Base-by-base conservation (phyloP, 2,329 filamentous ascomycete species). In the Achaetomium macrosporum region DNA sequence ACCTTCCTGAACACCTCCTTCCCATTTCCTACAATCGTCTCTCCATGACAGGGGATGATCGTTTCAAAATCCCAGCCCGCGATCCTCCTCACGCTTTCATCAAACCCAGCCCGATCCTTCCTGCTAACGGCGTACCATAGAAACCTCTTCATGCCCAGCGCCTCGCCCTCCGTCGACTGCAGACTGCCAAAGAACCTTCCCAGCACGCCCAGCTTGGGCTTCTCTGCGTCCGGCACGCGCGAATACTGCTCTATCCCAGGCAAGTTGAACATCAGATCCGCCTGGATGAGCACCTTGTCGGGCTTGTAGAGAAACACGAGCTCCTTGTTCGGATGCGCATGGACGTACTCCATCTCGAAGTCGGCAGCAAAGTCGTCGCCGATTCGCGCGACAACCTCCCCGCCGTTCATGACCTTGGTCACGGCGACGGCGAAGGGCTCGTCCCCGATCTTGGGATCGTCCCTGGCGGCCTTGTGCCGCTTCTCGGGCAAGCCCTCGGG, bases 11-110 rank as follows among this genome's bases (percentile, higher is more conserved):
- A 95, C 15, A 88, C 74, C 11, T 78, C 78, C 76, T 95, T 96
- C 10, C 80, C 90, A 57, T 75, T 69, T 2, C 73, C 75, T 68
- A 93, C 85, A 59, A 97, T 83, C 15, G 88, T 84, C 71, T 99
- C 93, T 9, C 93, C 93, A 70, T 99, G 93, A 68, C 92, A 97
- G 0, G 92, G 90, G 55, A 99, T 84, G 47, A 97, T 76, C 37
- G 84, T 84, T 59, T 85, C 81, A 66, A 96, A 96, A 54, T 92
- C 85, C 92, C 92, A 99, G 50, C 70, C 67, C 49, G 83, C 75
- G 57, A 97, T 92, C 55, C 78, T 77, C 60, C 70, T 72, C 39
- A 90, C 72, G 61, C 85, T 90, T 57, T 82, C 76, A 58, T 83
- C 84, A 69, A 90, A 95, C 13, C 81, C 83, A 5, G 70, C 59